These are phyloP conservation scores for Oryza officinalis DNA, from an alignment of 176 grass and related monocot species.

Conservation along the genomic window DNA sequence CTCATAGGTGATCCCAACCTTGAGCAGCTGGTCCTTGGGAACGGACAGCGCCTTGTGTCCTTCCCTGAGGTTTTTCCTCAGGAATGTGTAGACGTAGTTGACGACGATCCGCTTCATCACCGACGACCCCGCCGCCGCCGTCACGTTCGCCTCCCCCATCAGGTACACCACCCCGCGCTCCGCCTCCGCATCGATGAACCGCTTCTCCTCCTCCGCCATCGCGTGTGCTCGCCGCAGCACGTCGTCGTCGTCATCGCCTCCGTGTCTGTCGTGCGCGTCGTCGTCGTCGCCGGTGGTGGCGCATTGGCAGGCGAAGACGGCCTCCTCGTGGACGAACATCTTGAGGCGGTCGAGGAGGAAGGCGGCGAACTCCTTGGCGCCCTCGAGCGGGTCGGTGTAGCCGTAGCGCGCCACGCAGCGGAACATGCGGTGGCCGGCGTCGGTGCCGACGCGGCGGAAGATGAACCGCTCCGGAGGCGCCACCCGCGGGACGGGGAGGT, in stretches of 20 bases:
- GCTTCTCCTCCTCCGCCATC: slow-evolving; percentile 14
- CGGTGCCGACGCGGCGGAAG: slow-evolving; percentile 45
- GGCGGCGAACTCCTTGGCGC: slow-evolving; percentile 36
- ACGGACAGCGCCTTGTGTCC: slow-evolving; percentile 51
- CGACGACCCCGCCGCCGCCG: slow-evolving; percentile 31
- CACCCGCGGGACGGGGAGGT: slow-evolving; percentile 50
- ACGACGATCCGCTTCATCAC: slow-evolving; percentile 52
- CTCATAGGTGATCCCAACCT: slow-evolving; percentile 68
- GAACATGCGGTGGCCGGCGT: slow-evolving; percentile 29
- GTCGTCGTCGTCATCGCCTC: no score
- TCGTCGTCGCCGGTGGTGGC: neutral
- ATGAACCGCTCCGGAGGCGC: slow-evolving; percentile 49
- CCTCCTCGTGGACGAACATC: slow-evolving; percentile 49
- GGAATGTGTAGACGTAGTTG: slow-evolving; percentile 48
- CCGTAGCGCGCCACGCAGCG: slow-evolving; percentile 59
- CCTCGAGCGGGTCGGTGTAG: slow-evolving; percentile 56
- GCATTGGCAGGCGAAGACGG: neutral
- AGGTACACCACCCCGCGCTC: slow-evolving; percentile 54
- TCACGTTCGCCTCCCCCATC: slow-evolving; percentile 52
- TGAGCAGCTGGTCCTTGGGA: slow-evolving; percentile 56
- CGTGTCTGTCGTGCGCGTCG: no score
- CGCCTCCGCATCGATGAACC: slow-evolving; percentile 43
- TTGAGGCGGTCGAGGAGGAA: slow-evolving; percentile 47
- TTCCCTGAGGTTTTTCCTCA: slow-evolving; percentile 59
- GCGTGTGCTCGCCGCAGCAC: neutral